A percentile compares a stretch with the other conserved stretches of the same genome.
These are phyloP conservation scores for Candida easanensis DNA, from an alignment of 805 yeast genomes.

Conservation along the genomic window DNA sequence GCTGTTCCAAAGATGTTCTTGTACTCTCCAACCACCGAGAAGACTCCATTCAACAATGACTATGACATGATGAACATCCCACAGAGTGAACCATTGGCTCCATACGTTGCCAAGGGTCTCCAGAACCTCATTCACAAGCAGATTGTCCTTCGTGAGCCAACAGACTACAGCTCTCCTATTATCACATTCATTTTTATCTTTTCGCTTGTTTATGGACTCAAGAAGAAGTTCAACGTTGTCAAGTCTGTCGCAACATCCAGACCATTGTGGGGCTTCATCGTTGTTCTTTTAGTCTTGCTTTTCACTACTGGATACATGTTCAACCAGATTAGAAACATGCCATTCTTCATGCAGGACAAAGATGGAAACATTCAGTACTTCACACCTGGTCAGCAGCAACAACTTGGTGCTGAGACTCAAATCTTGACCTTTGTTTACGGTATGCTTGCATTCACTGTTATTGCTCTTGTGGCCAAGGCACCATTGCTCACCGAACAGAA, in stretches of 20 bases:
- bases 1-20: constrained; percentile 77
- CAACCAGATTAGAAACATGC: constrained; percentile 71
- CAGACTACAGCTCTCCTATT: constrained; percentile 35
- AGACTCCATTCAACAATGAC: constrained; percentile 33
- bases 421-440: constrained; percentile 75
- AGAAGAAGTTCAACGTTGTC: constrained; percentile 35
- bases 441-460: constrained; percentile 53
- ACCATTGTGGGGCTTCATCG: constrained; percentile 68
- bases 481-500: constrained; percentile 46
- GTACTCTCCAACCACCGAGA: constrained; percentile 51
- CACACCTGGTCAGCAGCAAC: constrained; percentile 64
- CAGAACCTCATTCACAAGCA: constrained; percentile 20
- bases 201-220: constrained; percentile 30
- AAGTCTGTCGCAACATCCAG: constrained; percentile 43
- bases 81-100: constrained; percentile 31
- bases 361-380: constrained; percentile 43
- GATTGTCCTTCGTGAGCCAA: constrained; percentile 33
- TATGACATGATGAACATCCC: constrained; percentile 32
- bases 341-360: constrained; percentile 46
- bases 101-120: constrained; percentile 29
- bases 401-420: constrained; percentile 88
- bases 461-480: constrained; percentile 56
- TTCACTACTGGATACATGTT: constrained; percentile 92
- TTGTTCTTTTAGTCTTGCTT: constrained; percentile 61
- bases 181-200: constrained; percentile 27